Evolutionary conservation across 2,329 filamentous ascomycete species (phyloP), one percentile per base, ranked within the genome.

Genomic region (Pseudodiploospora longispora): DNA sequence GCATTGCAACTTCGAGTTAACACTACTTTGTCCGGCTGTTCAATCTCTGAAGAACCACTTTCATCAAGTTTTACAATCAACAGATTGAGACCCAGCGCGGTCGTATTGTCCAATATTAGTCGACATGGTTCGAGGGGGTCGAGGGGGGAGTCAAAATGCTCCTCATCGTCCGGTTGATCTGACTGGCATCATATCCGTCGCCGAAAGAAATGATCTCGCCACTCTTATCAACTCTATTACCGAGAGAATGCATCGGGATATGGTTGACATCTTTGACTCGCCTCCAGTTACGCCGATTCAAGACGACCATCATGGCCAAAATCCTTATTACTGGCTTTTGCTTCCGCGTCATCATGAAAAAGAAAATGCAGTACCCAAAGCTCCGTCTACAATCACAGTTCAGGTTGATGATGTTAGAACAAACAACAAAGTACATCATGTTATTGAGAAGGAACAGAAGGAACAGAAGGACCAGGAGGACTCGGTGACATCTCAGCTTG

Each of bases 221-320:
- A 63, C 66, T 4, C 66, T 83, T 9, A 60, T 78, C 46, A 65
- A 58, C 28, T 67, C 68, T 38, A 74, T 80, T 49, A 74, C 72
- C 32, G 76, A 80, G 40, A 66, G 66, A 33, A 76, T 82, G 66
- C 68, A 73, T 44, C 69, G 67, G 41, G 69, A 76, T 35, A 65
- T 81, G 46, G 65, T 59, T 49, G 66, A 69, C 41, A 67, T 69
- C 46, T 81, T 82, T 50, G 74, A 78, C 50, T 67, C 64, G 5
- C 63, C 71, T 27, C 60, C 62, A 10, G 55, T 59, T 31, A 57
- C 61, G 6, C 59, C 64, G 19, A 51, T 61, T 33, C 44, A 56
- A 4, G 54, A 48, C 12, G 58, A 61, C 10, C 49, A 59, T n/a
- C 49, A 59, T n/a, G 57, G 29, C 27, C 36, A 55, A 6, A 53